phyloP scores from a whole-genome alignment of 148 eudicot genomes.

The Cornus florida region DNA sequence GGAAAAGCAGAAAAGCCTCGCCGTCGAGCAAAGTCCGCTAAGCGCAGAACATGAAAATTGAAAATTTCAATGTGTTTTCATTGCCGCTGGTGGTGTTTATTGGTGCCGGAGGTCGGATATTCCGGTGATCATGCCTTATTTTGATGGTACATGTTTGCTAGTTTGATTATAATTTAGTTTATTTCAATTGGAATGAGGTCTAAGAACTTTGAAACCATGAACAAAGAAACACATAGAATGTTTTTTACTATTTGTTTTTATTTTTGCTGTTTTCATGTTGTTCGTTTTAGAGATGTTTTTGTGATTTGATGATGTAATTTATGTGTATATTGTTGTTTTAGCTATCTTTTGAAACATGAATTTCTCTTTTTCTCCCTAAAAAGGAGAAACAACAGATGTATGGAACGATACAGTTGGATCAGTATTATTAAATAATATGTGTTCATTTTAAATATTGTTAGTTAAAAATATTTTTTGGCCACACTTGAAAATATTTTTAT shows the following conservation, averaged over 20 bases:
- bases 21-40: constrained; percentile 31
- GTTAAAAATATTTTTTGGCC: too few species aligned
- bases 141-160: not conserved
- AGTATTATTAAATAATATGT: too few species aligned
- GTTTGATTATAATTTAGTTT: not conserved
- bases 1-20: constrained; percentile 25
- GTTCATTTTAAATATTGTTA: too few species aligned
- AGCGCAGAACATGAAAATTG: constrained; percentile 18
- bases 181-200: not conserved
- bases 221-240: too few species aligned
- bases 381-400: too few species aligned
- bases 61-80: not conserved
- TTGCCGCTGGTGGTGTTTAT: too few species aligned
- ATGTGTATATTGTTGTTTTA: not conserved
- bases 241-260: not conserved
- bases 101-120: not conserved
- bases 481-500: too few species aligned
- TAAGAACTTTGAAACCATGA: not conserved
- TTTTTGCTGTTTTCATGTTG: not conserved
- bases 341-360: too few species aligned
- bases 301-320: not conserved
- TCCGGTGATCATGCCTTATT: not conserved
- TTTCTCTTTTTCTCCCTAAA: too few species aligned
- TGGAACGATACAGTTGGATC: too few species aligned
- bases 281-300: not conserved